A percentile compares a stretch with the other conserved stretches of the same genome.
These are phyloP conservation scores for Polygonum aviculare DNA, from an alignment of 148 eudicot species.

Conservation along the genomic window DNA sequence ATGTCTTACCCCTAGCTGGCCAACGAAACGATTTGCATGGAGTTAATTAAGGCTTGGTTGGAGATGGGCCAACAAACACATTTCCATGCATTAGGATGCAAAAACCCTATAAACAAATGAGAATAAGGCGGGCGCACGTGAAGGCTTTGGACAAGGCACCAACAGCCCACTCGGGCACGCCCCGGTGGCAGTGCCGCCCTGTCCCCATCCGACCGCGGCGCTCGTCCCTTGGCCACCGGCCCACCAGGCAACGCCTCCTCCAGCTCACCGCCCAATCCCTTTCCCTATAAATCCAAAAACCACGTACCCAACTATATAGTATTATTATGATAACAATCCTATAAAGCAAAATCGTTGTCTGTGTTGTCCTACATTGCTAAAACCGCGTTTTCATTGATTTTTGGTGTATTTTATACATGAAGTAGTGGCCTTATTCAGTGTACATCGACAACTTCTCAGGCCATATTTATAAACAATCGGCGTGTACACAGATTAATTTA, in stretches of 20 bases:
- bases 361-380: background rate
- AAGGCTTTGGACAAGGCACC: background rate
- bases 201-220: conserved; percentile 1
- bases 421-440: conserved; percentile 4
- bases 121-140: background rate
- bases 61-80: too few species aligned
- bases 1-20: too few species aligned
- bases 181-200: background rate
- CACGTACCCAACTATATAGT: too few species aligned
- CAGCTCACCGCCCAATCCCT: conserved; percentile 3
- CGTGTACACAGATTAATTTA: background rate
- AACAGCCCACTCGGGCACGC: conserved; percentile 4
- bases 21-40: too few species aligned
- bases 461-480: background rate
- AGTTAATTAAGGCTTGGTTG: too few species aligned
- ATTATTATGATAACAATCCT: background rate
- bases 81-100: background rate
- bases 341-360: background rate
- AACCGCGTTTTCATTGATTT: background rate
- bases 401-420: background rate
- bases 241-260: background rate
- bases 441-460: background rate
- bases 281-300: background rate
- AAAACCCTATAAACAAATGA: background rate
- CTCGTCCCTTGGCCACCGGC: background rate